A percentile compares a stretch with the other conserved stretches of the same genome.
Evolutionary conservation across 768 basidiomycete genomes (phyloP).

Genomic region (Xerocomellus intermedius): DNA sequence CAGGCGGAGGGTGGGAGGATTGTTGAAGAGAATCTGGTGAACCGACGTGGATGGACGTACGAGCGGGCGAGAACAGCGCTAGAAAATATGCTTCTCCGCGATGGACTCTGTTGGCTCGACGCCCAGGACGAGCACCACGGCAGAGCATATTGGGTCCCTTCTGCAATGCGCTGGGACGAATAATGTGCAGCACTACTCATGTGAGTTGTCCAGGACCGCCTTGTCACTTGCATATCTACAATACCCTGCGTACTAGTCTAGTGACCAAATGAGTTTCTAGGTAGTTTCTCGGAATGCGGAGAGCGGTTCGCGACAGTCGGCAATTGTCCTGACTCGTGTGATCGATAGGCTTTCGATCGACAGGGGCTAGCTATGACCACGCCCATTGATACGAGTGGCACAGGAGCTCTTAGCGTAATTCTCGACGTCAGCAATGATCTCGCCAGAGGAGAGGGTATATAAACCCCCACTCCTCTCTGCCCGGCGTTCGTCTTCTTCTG

Average conservation of each 20-base stretch:
- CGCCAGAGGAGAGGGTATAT: no score
- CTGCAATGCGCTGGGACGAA: constrained; percentile 82
- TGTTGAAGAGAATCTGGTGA: constrained; percentile 58
- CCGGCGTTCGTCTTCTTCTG: no score
- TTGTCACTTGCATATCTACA: no score
- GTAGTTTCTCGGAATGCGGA: no score
- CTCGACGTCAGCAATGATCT: no score
- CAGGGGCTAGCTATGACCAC: not conserved
- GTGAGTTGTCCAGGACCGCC: no score
- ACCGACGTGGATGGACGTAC: constrained; percentile 69
- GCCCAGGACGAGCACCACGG: constrained; percentile 72
- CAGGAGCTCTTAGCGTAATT: constrained; percentile 1
- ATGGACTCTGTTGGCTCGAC: constrained; percentile 95
- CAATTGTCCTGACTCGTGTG: not conserved
- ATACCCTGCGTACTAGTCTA: no score
- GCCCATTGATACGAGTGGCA: no score
- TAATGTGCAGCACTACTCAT: no score
- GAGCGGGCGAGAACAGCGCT: constrained; percentile 76
- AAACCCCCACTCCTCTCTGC: no score
- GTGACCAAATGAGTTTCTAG: no score
- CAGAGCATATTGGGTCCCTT: constrained; percentile 83
- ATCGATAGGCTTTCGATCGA: not conserved
- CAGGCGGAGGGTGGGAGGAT: constrained; percentile 68
- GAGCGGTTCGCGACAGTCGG: no score
- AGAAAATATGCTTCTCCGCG: constrained; percentile 86